phyloP scores from a whole-genome alignment of 2,329 filamentous ascomycete genomes.

The Ilyonectria destructans region DNA sequence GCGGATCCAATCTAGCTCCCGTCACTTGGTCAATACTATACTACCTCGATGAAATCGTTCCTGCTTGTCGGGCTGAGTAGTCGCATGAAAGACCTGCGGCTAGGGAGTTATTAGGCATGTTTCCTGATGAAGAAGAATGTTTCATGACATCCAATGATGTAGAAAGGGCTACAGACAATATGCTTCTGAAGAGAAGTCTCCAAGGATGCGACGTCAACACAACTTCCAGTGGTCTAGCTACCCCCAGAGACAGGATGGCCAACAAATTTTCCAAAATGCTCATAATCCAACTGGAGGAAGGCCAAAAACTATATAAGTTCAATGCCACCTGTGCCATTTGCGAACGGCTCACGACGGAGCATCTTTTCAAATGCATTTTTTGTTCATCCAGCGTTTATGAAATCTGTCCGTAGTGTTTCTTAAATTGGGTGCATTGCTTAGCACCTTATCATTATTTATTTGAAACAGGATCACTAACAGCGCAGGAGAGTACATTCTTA shows the following conservation, averaged over 20 bases:
- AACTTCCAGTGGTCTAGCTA: neutral
- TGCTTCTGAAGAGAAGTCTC: neutral
- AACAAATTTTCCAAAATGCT: neutral
- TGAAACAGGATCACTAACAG: neutral
- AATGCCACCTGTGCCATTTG: neutral
- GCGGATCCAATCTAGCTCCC: neutral
- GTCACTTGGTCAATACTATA: neutral
- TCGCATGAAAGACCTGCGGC: neutral
- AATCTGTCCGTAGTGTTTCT: neutral
- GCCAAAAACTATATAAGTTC: neutral
- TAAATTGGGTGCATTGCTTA: neutral
- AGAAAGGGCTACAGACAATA: neutral
- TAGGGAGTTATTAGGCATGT: neutral
- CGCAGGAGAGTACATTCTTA: neutral
- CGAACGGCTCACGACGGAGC: neutral
- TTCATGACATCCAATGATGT: neutral
- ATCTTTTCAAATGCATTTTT: neutral
- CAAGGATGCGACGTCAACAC: neutral
- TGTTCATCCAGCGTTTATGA: neutral
- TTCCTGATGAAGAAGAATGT: neutral
- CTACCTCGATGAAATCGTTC: neutral
- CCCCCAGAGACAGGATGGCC: neutral
- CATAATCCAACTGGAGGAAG: neutral
- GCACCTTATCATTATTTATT: neutral
- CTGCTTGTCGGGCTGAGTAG: neutral